Conservation (phyloP, 495 filamentous ascomycete species). For the Rusavskia elegans region DNA sequence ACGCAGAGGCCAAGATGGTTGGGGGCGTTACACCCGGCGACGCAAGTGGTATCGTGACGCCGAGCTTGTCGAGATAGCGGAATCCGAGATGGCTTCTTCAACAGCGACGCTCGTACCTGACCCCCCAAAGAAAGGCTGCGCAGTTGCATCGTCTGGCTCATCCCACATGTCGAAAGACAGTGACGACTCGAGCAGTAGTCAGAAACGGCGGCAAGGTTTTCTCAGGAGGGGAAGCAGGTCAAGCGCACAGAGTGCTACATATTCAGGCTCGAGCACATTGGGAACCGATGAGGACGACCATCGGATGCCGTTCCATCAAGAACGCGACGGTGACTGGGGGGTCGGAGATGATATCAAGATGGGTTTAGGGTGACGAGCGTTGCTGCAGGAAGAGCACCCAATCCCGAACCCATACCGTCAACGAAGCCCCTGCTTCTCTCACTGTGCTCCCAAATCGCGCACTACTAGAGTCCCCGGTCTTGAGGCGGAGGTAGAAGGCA, state of each 20-base stretch:
- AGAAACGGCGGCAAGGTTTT: conserved; percentile 18
- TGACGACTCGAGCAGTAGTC: conserved; percentile 17
- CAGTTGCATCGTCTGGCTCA: conserved; percentile 11
- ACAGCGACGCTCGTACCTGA: conserved; percentile 19
- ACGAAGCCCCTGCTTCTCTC: too few relatives aligned
- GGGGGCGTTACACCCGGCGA: conserved; percentile 86
- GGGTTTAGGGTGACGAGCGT: conserved; percentile 34
- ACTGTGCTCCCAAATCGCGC: too few relatives aligned
- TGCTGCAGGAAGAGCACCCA: too few relatives aligned
- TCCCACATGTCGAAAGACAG: conserved; percentile 19
- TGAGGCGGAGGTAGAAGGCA: too few relatives aligned
- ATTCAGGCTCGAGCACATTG: conserved; percentile 24
- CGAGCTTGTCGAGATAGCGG: conserved; percentile 65
- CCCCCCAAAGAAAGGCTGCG: conserved; percentile 8
- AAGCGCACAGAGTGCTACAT: conserved; percentile 19
- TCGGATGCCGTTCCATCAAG: conserved; percentile 18
- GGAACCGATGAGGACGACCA: conserved; percentile 33
- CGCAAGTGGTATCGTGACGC: conserved; percentile 95
- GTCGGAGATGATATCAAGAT: conserved; percentile 36
- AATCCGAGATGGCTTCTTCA: conserved; percentile 22
- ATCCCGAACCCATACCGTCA: too few relatives aligned
- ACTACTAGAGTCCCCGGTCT: too few relatives aligned
- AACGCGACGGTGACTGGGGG: conserved; percentile 28
- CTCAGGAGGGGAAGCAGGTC: conserved; percentile 14
- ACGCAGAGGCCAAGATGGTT: conserved; percentile 73